Evolutionary conservation across 2,329 filamentous ascomycete genomes (phyloP), one percentile per base, ranked within the genome.

Genomic region (Cytospora leucostoma): DNA sequence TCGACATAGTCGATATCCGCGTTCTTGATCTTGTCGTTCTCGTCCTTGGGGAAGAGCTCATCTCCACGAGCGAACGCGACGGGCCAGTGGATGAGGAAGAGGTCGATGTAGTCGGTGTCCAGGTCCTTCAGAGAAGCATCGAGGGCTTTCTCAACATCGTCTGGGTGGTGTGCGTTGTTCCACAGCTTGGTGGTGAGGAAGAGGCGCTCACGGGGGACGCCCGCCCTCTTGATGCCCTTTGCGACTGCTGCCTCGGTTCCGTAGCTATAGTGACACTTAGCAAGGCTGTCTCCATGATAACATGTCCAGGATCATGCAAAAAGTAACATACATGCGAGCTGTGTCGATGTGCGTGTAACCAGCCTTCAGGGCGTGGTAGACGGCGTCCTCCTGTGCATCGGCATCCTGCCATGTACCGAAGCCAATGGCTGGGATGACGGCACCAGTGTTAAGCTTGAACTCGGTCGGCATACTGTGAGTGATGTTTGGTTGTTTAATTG

Each of bases 331-430:
- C 13, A 72, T 72, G 17, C 74, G 74, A 1, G 80, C 80, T 32
- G 75, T 76, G 69, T 85, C 82, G 65, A 84, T 80, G 70, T 84
- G 82, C 17, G 79, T 76, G 71, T 84, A 85, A n/a, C 82, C 82
- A 51, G 75, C 69, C 52, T 80, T 75, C 35, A 83, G 68, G 12
- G 75, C 75, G 63, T 73, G 71, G 1, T 68, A 69, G 44, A 76
- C 74, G 15, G 75, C 74, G 13, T 38, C 57, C 27, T 35, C 49
- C 21, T 59, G 44, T 3, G 44, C 35, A 67, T 49, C 19, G 17
- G 57, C 47, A 3, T 49, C 71, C 15, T 59, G 47, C 57, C 61
- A 70, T 52, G 64, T 59, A 49, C 57, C 57, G 19, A 59, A 59
- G 2, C 57, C 57, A 15, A 59, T 32, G 17, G 57, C 57, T n/a